These are phyloP conservation scores for Solanum pimpinellifolium DNA, from an alignment of 257 asterid species.

Conservation along the genomic window DNA sequence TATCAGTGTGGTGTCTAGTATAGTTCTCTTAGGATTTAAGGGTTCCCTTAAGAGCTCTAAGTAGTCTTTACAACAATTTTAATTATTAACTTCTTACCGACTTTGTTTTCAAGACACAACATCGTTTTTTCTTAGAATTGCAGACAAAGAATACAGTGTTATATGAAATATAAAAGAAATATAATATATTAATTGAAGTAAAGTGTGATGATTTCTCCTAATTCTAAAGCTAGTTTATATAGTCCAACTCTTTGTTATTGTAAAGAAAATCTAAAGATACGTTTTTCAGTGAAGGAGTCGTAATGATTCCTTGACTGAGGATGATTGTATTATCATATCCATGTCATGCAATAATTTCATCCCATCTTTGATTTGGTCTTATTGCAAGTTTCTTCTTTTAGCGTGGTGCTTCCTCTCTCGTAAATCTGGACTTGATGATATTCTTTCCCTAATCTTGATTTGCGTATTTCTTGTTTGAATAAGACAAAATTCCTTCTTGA, in stretches of 20 bases:
- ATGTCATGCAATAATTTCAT: too few relatives aligned
- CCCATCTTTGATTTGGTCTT: background rate
- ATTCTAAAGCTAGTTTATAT: too few relatives aligned
- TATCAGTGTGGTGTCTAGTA: background rate
- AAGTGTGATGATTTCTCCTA: too few relatives aligned
- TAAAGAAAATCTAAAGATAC: background rate
- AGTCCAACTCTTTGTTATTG: background rate
- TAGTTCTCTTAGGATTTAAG: background rate
- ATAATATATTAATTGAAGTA: too few relatives aligned
- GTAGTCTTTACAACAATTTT: background rate
- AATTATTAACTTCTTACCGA: too few relatives aligned
- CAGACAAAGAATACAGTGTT: background rate
- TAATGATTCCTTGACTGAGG: background rate
- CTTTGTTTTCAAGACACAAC: background rate
- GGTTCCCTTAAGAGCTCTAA: background rate
- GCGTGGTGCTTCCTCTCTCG: background rate
- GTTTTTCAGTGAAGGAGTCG: background rate
- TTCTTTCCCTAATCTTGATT: background rate
- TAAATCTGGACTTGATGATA: too few relatives aligned
- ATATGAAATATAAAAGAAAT: too few relatives aligned
- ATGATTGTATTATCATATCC: background rate
- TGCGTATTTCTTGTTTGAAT: background rate
- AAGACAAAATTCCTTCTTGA: background rate
- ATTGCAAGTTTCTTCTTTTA: background rate
- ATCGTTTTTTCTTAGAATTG: background rate